A percentile compares a stretch with the other conserved stretches of the same genome.
Evolutionary conservation across 2,329 filamentous ascomycete species (phyloP).

Genomic region (Penicillium hordei): DNA sequence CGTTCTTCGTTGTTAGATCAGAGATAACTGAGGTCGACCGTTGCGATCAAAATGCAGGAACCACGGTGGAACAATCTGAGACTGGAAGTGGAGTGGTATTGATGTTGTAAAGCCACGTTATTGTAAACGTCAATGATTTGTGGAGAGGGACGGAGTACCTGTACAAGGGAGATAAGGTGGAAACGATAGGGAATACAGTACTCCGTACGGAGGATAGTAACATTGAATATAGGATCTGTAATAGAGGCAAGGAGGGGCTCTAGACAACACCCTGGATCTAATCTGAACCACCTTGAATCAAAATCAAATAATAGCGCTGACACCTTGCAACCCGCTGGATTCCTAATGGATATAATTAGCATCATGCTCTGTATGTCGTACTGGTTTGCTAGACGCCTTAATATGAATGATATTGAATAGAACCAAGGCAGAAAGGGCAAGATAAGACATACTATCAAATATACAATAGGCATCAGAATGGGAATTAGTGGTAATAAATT

Average conservation of each 20-base stretch:
- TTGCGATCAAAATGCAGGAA: not conserved
- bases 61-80: not conserved
- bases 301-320: not conserved
- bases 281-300: not conserved
- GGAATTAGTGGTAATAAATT: not conserved
- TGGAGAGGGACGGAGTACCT: not conserved
- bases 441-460: not conserved
- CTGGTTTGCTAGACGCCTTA: not conserved
- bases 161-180: not conserved
- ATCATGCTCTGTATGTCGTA: not conserved
- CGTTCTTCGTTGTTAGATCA: not conserved
- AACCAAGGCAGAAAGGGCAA: not conserved
- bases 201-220: not conserved
- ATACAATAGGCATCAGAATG: not conserved
- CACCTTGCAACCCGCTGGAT: constrained; percentile 6
- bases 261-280: not conserved
- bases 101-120: not conserved
- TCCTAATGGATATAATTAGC: constrained; percentile 8
- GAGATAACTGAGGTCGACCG: not conserved
- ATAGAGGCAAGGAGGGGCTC: not conserved
- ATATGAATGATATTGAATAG: not conserved
- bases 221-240: not conserved
- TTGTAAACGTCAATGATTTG: not conserved
- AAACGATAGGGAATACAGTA: not conserved
- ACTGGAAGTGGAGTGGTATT: not conserved